These are phyloP conservation scores for Ogataea allantospora DNA, from an alignment of 805 yeast species.

Conservation along the genomic window DNA sequence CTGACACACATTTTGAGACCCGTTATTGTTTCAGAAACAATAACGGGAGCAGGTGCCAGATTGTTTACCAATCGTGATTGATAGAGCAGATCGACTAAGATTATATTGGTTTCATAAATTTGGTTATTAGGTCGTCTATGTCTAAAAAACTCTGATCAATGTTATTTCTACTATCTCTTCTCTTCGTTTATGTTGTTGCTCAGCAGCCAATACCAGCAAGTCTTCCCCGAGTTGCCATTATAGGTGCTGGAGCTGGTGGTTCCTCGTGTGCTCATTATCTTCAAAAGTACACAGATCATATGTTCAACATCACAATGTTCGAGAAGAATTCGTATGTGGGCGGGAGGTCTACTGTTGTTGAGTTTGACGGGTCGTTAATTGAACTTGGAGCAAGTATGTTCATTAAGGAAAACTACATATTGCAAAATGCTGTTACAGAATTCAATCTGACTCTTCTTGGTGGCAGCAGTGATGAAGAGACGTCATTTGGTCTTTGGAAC, in stretches of 20 bases:
- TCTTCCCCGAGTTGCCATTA: constrained; percentile 34
- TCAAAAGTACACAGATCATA: constrained; percentile 35
- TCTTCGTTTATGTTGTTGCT: constrained; percentile 1
- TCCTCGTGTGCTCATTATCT: constrained; percentile 46
- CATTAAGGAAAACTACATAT: constrained; percentile 39
- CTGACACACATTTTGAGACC: background rate
- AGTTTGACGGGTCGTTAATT: constrained; percentile 24
- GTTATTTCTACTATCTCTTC: background rate
- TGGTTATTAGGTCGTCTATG: too few species aligned
- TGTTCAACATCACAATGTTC: constrained; percentile 40
- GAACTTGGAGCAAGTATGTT: constrained; percentile 50
- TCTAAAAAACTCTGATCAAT: too few species aligned
- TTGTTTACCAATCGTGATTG: background rate
- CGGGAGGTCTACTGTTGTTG: constrained; percentile 43
- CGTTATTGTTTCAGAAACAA: background rate
- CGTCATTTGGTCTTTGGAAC: constrained; percentile 38
- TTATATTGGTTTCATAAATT: too few species aligned
- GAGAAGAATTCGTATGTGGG: constrained; percentile 42
- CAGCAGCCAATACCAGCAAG: background rate
- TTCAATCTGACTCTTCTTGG: constrained; percentile 32
- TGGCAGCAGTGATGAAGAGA: constrained; percentile 17
- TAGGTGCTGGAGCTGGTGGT: constrained; percentile 56
- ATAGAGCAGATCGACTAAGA: background rate
- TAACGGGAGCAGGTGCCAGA: too few species aligned
- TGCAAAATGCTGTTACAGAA: constrained; percentile 36